phyloP scores from a whole-genome alignment of 208 protist species.

The Leishmania aethiopica region DNA sequence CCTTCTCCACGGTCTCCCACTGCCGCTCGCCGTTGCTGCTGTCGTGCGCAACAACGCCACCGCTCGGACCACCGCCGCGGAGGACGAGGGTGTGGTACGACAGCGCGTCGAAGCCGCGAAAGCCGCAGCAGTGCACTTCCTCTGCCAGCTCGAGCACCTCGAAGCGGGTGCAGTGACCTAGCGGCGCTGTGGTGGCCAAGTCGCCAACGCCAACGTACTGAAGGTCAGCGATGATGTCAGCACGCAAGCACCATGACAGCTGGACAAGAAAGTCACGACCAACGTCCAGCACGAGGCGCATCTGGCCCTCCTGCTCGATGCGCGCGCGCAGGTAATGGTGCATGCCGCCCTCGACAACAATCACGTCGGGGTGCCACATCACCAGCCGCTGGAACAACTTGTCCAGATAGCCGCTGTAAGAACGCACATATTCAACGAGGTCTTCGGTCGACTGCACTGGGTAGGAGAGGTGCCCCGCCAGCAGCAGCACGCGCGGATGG shows the following conservation, averaged over 20 bases:
- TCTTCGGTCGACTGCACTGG: constrained; percentile 33
- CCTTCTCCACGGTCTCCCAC: constrained; percentile 20
- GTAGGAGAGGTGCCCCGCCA: constrained; percentile 60
- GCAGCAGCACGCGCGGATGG: constrained; percentile 63
- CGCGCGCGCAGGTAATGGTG: constrained; percentile 75
- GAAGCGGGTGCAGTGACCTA: constrained; percentile 54
- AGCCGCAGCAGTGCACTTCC: constrained; percentile 25
- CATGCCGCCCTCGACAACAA: constrained; percentile 77
- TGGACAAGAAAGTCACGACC: constrained; percentile 40
- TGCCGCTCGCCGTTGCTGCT: neutral
- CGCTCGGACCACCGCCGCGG: constrained; percentile 1
- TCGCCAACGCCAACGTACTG: constrained; percentile 61
- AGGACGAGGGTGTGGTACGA: constrained; percentile 36
- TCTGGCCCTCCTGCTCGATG: constrained; percentile 43
- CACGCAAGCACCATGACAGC: constrained; percentile 53
- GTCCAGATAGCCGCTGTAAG: constrained; percentile 67
- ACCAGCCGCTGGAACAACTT: constrained; percentile 75
- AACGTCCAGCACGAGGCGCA: constrained; percentile 64
- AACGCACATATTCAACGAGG: constrained; percentile 59
- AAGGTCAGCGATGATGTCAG: constrained; percentile 58
- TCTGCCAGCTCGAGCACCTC: constrained; percentile 44
- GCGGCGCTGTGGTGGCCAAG: constrained; percentile 31
- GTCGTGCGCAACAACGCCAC: neutral
- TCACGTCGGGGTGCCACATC: constrained; percentile 60
- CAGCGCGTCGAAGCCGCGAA: constrained; percentile 21